A percentile compares a stretch with the other conserved stretches of the same genome.
phyloP scores from a whole-genome alignment of 2,329 filamentous ascomycete species.

The Fulvia fulva region DNA sequence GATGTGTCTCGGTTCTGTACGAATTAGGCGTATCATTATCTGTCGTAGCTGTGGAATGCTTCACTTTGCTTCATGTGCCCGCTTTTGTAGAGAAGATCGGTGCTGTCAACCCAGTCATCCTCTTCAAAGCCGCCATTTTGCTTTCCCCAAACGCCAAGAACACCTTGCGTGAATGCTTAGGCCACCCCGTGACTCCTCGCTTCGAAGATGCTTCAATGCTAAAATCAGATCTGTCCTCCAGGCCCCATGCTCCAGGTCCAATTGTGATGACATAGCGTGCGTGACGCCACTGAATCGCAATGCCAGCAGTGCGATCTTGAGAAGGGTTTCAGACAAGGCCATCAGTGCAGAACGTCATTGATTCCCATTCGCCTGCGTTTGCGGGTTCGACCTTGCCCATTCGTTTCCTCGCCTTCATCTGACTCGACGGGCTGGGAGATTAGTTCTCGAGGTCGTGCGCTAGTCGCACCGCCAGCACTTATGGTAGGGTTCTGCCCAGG shows the following conservation, averaged over 20 bases:
- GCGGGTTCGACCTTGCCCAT: conserved; percentile 12
- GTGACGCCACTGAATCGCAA: neutral
- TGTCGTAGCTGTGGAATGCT: neutral
- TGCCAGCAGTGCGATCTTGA: neutral
- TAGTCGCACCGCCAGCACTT: neutral
- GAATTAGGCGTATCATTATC: neutral
- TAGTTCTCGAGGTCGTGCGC: neutral
- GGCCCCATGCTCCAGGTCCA: neutral
- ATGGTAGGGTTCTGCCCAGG: conserved; percentile 2
- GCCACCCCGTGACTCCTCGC: too few relatives aligned
- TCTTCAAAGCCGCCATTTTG: neutral
- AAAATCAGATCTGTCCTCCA: neutral
- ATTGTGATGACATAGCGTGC: neutral
- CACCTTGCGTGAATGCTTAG: neutral
- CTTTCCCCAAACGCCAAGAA: neutral
- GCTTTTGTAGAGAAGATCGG: neutral
- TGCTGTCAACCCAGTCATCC: neutral
- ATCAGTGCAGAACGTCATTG: conserved; percentile 31
- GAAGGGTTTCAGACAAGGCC: neutral
- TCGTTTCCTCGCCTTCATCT: conserved; percentile 25
- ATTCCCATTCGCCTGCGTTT: conserved; percentile 32
- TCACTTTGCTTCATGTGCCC: neutral
- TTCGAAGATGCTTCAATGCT: neutral
- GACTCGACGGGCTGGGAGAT: conserved; percentile 5
- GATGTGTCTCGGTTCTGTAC: too few relatives aligned